Percentiles rank a stretch among this genome's conserved stretches.
Conservation (phyloP, 305 asterid species). For the Salvia sclarea region DNA sequence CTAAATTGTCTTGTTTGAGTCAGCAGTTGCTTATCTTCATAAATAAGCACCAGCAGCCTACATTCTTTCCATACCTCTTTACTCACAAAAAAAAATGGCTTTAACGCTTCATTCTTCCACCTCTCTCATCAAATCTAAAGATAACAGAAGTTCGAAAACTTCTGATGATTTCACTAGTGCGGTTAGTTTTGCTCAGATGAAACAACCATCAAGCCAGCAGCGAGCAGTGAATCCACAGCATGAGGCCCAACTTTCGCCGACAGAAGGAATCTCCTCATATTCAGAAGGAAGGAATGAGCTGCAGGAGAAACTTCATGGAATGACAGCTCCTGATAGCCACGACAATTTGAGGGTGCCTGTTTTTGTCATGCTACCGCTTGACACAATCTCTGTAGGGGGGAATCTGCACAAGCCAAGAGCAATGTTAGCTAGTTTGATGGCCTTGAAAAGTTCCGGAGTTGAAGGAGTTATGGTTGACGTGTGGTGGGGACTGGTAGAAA, state of each 20-base stretch:
- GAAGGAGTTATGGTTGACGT: conserved; percentile 98
- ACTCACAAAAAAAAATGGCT: conserved; percentile 46
- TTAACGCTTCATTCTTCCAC: conserved; percentile 70
- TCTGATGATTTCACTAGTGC: conserved; percentile 52
- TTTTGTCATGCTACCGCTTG: conserved; percentile 89
- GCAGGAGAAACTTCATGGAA: conserved; percentile 54
- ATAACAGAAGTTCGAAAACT: conserved; percentile 48
- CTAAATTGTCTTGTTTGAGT: conserved; percentile 44
- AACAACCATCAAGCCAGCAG: conserved; percentile 53
- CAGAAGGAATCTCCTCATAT: conserved; percentile 33
- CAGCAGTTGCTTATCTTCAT: conserved; percentile 41
- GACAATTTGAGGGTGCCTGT: conserved; percentile 61
- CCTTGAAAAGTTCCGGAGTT: conserved; percentile 75
- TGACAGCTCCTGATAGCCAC: conserved; percentile 37
- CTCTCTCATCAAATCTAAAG: conserved; percentile 59
- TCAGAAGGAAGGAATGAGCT: conserved; percentile 43
- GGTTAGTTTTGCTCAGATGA: conserved; percentile 54
- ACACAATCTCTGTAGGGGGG: conserved; percentile 69
- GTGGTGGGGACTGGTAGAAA: conserved; percentile 98
- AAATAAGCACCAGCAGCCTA: conserved; percentile 43
- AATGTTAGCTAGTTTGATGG: conserved; percentile 86
- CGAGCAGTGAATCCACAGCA: conserved; percentile 49
- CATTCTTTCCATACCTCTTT: conserved; percentile 41
- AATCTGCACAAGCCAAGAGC: conserved; percentile 67
- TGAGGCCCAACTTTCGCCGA: conserved; percentile 43